A percentile compares a stretch with the other conserved stretches of the same genome.
phyloP scores from a whole-genome alignment of 2,329 filamentous ascomycete genomes.

The Hypoxylon sp. region DNA sequence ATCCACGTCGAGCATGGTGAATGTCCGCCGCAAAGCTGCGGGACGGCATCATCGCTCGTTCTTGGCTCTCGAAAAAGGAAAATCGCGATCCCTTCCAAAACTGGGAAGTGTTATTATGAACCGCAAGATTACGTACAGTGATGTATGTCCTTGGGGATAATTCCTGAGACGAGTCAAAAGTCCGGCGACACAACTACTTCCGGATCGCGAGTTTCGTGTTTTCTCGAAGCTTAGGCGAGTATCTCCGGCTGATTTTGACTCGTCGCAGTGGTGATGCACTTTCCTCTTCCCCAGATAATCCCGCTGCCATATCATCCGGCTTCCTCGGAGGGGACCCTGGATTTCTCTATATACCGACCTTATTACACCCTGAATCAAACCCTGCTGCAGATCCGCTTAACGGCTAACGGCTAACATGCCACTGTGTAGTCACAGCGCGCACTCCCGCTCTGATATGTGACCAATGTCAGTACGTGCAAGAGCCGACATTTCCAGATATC shows the following conservation, averaged over 20 bases:
- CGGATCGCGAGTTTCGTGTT: constrained; percentile 29
- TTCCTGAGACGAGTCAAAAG: constrained; percentile 35
- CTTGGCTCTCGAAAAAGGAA: constrained; percentile 35
- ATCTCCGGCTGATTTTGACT: constrained; percentile 37
- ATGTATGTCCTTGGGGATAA: constrained; percentile 32
- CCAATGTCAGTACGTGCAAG: constrained; percentile 32
- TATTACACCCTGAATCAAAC: constrained; percentile 37
- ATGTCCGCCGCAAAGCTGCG: constrained; percentile 33
- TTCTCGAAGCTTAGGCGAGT: constrained; percentile 38
- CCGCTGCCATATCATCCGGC: constrained; percentile 42
- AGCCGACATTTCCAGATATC: constrained; percentile 33
- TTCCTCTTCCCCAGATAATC: constrained; percentile 36
- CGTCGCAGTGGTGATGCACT: constrained; percentile 25
- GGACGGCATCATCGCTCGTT: constrained; percentile 39
- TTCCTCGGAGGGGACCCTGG: constrained; percentile 40
- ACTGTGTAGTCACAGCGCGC: constrained; percentile 31
- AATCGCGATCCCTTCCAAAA: constrained; percentile 43
- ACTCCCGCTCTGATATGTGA: constrained; percentile 33
- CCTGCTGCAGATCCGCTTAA: constrained; percentile 44
- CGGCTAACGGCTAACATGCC: constrained; percentile 36
- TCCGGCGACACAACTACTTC: constrained; percentile 44
- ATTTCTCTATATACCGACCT: constrained; percentile 42
- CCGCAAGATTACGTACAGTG: constrained; percentile 42
- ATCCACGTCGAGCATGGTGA: constrained; percentile 37
- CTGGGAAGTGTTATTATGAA: constrained; percentile 44